Evolutionary conservation across 2,329 filamentous ascomycete species (phyloP).

Genomic region (Trichoderma sp.): DNA sequence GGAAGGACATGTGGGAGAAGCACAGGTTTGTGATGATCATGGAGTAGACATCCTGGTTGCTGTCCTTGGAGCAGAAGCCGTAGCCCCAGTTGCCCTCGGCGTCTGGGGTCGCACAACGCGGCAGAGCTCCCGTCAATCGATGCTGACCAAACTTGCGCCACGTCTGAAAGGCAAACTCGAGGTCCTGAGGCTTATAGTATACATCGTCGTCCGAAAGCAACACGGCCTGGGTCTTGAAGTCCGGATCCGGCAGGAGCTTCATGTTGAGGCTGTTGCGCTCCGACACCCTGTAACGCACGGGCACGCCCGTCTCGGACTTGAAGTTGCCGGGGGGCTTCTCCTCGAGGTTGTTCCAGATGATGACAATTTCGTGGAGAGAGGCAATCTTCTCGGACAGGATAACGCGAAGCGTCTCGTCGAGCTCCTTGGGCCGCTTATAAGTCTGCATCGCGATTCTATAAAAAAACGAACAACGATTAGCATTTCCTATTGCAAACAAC

Average conservation of each 20-base stretch:
- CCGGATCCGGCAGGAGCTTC: constrained; percentile 27
- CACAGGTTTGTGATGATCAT: constrained; percentile 39
- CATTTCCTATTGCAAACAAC: neutral
- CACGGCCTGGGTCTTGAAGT: constrained; percentile 26
- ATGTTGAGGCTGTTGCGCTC: constrained; percentile 28
- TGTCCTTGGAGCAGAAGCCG: constrained; percentile 31
- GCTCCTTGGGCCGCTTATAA: constrained; percentile 28
- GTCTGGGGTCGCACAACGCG: constrained; percentile 34
- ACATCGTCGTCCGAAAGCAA: constrained; percentile 31
- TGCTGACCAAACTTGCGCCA: constrained; percentile 25
- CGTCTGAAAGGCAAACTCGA: constrained; percentile 29
- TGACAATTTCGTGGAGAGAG: constrained; percentile 29
- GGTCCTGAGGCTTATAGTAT: constrained; percentile 26
- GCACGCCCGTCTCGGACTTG: constrained; percentile 25
- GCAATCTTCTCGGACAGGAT: constrained; percentile 25
- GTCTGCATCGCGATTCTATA: constrained; percentile 29
- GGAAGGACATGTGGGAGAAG: constrained; percentile 38
- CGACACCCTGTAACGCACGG: constrained; percentile 27
- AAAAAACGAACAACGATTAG: neutral
- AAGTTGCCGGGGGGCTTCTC: constrained; percentile 25
- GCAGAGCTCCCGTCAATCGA: constrained; percentile 25
- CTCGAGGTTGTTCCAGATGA: constrained; percentile 31
- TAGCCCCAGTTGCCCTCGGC: constrained; percentile 32
- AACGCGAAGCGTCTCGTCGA: constrained; percentile 25
- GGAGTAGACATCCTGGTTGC: constrained; percentile 31